Percentiles rank a stretch among this genome's conserved stretches.
phyloP scores from a whole-genome alignment of 1,284 basidiomycete genomes.

The Ceratobasidium sp. region DNA sequence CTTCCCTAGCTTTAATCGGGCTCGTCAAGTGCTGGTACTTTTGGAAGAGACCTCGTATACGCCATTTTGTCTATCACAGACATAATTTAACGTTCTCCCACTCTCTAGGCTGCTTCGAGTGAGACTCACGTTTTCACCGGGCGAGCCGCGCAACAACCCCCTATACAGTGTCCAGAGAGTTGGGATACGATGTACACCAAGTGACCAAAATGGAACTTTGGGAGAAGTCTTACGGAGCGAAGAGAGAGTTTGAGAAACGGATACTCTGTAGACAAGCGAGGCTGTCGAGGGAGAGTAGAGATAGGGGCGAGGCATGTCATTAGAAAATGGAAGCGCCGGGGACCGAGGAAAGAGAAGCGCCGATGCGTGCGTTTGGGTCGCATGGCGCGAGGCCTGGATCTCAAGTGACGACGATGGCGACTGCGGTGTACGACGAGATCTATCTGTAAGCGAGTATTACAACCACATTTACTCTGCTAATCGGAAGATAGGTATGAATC shows the following conservation, averaged over 20 bases:
- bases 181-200: conserved; percentile 75
- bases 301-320: conserved; percentile 5
- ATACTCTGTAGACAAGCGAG: conserved; percentile 10
- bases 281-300: conserved; percentile 5
- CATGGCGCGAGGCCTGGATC: conserved; percentile 3
- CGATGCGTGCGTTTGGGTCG: background rate
- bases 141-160: conserved; percentile 64
- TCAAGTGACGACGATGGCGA: background rate
- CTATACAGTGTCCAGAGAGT: conserved; percentile 79
- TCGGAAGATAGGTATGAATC: conserved; percentile 1
- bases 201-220: conserved; percentile 70
- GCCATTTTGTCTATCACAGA: conserved; percentile 60
- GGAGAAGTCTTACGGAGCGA: conserved; percentile 65
- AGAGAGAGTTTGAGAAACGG: conserved; percentile 51
- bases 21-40: conserved; percentile 60
- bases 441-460: conserved; percentile 6
- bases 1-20: conserved; percentile 54
- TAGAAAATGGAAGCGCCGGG: conserved; percentile 28
- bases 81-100: conserved; percentile 38
- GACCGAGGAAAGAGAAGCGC: background rate
- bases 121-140: conserved; percentile 61
- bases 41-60: conserved; percentile 64
- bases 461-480: background rate
- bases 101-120: background rate
- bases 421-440: conserved; percentile 10